phyloP scores from a whole-genome alignment of 441 rosid species.

The Erodium moschatum region DNA sequence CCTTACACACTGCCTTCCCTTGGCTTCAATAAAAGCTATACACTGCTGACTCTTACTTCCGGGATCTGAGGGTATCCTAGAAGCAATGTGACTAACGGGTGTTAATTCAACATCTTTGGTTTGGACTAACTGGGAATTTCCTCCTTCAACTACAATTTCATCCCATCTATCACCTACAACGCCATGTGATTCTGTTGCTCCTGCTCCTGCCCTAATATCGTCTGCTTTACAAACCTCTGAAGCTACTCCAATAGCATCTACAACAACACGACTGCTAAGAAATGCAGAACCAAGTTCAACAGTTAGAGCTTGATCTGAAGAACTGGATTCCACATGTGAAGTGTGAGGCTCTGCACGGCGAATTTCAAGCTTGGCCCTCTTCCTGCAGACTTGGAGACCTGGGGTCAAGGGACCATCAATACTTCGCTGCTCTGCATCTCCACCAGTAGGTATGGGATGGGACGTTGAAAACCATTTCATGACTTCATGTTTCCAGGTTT shows the following conservation, averaged over 20 bases:
- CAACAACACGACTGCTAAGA: conserved; percentile 40
- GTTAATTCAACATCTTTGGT: conserved; percentile 36
- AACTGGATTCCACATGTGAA: conserved; percentile 42
- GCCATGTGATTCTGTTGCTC: conserved; percentile 32
- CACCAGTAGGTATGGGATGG: conserved; percentile 32
- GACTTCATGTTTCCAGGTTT: conserved; percentile 94
- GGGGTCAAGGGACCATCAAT: conserved; percentile 36
- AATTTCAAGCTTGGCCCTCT: conserved; percentile 90
- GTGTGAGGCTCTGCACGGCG: conserved; percentile 81
- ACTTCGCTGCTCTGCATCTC: conserved; percentile 34
- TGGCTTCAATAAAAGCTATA: conserved; percentile 79
- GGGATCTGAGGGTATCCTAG: conserved; percentile 40
- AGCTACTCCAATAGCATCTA: conserved; percentile 27
- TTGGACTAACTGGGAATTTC: conserved; percentile 31
- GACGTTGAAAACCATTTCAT: conserved; percentile 75
- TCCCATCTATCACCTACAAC: conserved; percentile 62
- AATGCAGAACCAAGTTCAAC: conserved; percentile 53
- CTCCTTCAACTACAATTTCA: conserved; percentile 55
- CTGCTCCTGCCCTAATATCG: conserved; percentile 30
- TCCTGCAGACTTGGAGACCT: conserved; percentile 49
- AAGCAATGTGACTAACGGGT: conserved; percentile 31
- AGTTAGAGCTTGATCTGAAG: conserved; percentile 44
- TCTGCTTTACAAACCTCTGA: conserved; percentile 29
- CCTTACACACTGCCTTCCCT: conserved; percentile 95
- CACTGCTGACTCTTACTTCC: conserved; percentile 73